phyloP scores from a whole-genome alignment of 169 alveolate species.

The Cryptosporidium felis region DNA sequence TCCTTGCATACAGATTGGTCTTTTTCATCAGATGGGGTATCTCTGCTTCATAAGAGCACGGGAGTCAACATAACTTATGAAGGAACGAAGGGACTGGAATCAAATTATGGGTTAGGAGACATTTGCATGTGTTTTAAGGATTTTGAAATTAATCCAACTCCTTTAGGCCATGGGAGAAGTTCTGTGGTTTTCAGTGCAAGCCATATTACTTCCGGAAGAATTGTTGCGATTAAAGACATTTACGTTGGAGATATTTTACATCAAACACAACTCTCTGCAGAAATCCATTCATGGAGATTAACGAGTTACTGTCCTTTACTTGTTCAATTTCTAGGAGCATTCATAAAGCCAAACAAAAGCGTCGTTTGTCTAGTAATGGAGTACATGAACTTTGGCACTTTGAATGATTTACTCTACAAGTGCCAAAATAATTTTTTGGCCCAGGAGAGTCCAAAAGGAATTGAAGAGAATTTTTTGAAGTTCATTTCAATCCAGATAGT shows the following conservation, averaged over 20 bases:
- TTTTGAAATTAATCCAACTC: slow-evolving; percentile 50
- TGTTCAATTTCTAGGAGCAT: slow-evolving; percentile 66
- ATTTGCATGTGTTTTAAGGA: slow-evolving; percentile 4
- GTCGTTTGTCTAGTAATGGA: slow-evolving; percentile 65
- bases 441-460: not conserved
- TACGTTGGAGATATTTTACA: slow-evolving; percentile 67
- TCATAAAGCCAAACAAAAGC: slow-evolving; percentile 51
- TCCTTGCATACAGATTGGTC: slow-evolving; percentile 68
- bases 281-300: slow-evolving; percentile 57
- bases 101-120: slow-evolving; percentile 57
- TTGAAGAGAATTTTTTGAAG: slow-evolving; percentile 34
- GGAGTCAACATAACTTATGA: slow-evolving; percentile 64
- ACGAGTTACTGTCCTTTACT: slow-evolving; percentile 67
- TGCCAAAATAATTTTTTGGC: not conserved
- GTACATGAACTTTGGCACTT: slow-evolving; percentile 59
- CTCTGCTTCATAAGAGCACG: slow-evolving; percentile 53
- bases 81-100: slow-evolving; percentile 61
- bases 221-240: slow-evolving; percentile 64
- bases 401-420: slow-evolving; percentile 52
- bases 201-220: slow-evolving; percentile 24
- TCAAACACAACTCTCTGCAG: slow-evolving; percentile 68
- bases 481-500: slow-evolving; percentile 58
- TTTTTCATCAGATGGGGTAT: slow-evolving; percentile 47
- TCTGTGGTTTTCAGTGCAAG: slow-evolving; percentile 58
- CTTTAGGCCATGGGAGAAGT: slow-evolving; percentile 69